These are phyloP conservation scores for Corylus heterophylla DNA, from an alignment of 306 rosid genomes.

Conservation along the genomic window DNA sequence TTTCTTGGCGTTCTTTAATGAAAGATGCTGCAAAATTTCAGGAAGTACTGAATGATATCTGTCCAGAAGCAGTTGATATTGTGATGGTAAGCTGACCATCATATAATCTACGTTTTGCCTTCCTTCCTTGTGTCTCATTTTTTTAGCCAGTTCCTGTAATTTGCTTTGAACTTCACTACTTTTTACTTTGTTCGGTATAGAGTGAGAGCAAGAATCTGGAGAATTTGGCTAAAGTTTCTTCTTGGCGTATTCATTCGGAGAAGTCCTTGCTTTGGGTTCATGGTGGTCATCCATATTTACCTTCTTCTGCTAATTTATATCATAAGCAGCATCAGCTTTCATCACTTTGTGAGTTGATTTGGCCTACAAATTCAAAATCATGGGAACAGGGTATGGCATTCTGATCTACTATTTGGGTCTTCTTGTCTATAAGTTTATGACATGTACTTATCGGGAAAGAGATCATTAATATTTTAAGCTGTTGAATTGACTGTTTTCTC, in stretches of 20 bases:
- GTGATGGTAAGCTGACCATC: constrained; percentile 57
- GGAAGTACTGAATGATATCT: constrained; percentile 44
- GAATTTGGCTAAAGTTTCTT: constrained; percentile 34
- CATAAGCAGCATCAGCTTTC: constrained; percentile 54
- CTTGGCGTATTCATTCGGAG: constrained; percentile 39
- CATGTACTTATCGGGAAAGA: background rate
- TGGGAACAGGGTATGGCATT: constrained; percentile 46
- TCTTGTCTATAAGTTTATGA: background rate
- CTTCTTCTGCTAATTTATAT: constrained; percentile 57
- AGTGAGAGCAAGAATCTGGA: constrained; percentile 49
- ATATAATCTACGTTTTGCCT: background rate
- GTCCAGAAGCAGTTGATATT: constrained; percentile 50
- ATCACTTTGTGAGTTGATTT: constrained; percentile 52
- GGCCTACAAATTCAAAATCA: constrained; percentile 54
- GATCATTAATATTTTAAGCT: background rate
- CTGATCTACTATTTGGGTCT: constrained; percentile 11
- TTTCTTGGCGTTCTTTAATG: constrained; percentile 67
- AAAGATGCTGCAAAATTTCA: constrained; percentile 52
- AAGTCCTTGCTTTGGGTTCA: constrained; percentile 79
- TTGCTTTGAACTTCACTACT: constrained; percentile 6
- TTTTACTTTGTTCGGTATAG: constrained; percentile 32
- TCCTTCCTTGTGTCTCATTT: constrained; percentile 5
- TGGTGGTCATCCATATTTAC: constrained; percentile 88
- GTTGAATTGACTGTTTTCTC: background rate
- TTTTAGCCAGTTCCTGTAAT: constrained; percentile 21